These are phyloP conservation scores for Tephrocybe sp. DNA, from an alignment of 768 basidiomycete species.

Conservation along the genomic window DNA sequence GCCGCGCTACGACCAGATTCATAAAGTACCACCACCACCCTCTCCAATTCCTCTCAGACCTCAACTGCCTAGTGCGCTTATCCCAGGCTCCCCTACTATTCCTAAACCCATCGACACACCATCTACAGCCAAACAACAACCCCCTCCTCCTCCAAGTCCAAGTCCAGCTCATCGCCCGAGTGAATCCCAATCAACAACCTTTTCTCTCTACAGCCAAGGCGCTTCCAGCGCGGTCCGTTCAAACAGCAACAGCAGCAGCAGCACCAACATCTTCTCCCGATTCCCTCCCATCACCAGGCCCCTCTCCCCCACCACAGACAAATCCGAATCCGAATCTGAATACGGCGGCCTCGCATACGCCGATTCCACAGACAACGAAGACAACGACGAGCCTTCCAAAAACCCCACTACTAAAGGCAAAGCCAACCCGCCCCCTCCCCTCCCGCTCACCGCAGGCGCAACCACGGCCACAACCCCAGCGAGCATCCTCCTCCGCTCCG, in stretches of 20 bases:
- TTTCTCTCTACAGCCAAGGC: constrained; percentile 11
- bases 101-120: constrained; percentile 17
- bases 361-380: constrained; percentile 46
- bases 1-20: constrained; percentile 14
- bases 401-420: constrained; percentile 20
- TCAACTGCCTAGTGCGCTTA: constrained; percentile 27
- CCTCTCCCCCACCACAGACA: constrained; percentile 25
- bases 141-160: constrained; percentile 6
- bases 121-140: constrained; percentile 17
- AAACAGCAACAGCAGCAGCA: constrained; percentile 14
- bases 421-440: constrained; percentile 23
- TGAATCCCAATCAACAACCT: constrained; percentile 9
- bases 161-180: not conserved
- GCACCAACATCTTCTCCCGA: constrained; percentile 17
- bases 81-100: constrained; percentile 8
- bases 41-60: constrained; percentile 32
- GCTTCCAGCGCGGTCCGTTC: constrained; percentile 1
- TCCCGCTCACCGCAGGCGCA: constrained; percentile 19
- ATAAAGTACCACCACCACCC: constrained; percentile 11
- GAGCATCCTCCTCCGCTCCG: constrained; percentile 26
- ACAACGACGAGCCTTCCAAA: constrained; percentile 28
- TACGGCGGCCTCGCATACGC: constrained; percentile 51
- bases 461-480: no score
- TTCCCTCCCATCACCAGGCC: constrained; percentile 2
- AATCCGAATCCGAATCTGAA: constrained; percentile 43